A percentile compares a stretch with the other conserved stretches of the same genome.
Conservation (phyloP, 2,329 filamentous ascomycete genomes). For the Meredithiella fracta region DNA sequence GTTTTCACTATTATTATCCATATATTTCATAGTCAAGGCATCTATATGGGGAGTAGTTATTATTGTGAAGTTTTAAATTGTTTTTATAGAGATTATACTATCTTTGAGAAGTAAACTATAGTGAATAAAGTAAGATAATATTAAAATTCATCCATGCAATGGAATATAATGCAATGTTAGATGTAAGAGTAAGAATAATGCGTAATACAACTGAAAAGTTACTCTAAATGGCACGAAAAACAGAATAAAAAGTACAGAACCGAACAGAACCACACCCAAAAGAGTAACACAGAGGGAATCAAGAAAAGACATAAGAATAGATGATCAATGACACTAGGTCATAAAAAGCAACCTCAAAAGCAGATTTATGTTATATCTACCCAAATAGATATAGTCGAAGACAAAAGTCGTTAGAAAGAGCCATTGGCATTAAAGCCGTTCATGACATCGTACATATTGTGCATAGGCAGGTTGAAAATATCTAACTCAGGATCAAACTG, state of each 20-base stretch:
- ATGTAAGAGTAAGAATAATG: no score
- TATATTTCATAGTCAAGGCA: background rate
- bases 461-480: background rate
- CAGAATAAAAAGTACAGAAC: background rate
- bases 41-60: background rate
- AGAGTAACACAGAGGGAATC: background rate
- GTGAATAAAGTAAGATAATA: no score
- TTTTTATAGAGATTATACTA: background rate
- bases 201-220: background rate
- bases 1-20: background rate
- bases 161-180: no score
- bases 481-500: background rate
- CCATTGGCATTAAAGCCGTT: background rate
- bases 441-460: constrained; percentile 4
- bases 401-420: background rate
- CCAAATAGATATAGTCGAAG: no score
- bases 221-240: background rate
- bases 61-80: background rate
- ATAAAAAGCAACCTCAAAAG: no score
- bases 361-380: no score
- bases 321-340: no score
- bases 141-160: no score
- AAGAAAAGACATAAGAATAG: no score
- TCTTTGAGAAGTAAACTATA: no score
- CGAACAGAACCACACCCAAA: background rate